A percentile compares a stretch with the other conserved stretches of the same genome.
Evolutionary conservation across 768 basidiomycete species (phyloP).

Genomic region (Kwoniella sp.): DNA sequence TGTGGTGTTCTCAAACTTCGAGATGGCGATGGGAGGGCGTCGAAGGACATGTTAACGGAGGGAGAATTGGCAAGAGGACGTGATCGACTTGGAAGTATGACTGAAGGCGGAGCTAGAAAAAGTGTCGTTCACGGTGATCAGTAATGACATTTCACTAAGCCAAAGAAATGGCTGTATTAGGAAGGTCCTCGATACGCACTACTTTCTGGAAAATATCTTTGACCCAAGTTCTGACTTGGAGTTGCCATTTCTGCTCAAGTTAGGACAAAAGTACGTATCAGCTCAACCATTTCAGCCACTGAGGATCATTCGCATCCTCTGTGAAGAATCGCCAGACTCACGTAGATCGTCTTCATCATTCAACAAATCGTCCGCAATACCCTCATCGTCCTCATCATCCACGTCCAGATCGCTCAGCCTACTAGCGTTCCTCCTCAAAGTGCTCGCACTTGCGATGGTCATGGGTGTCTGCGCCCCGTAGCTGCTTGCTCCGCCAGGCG

Average conservation of each 20-base stretch:
- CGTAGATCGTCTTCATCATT: slow-evolving; percentile 30
- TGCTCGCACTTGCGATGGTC: slow-evolving; percentile 7
- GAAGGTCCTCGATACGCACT: slow-evolving; percentile 11
- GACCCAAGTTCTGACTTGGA: slow-evolving; percentile 2
- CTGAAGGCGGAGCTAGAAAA: slow-evolving; percentile 30
- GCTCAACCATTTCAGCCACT: too few relatives aligned
- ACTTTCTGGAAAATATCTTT: slow-evolving; percentile 12
- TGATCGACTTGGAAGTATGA: slow-evolving; percentile 27
- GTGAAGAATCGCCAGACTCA: slow-evolving; percentile 3
- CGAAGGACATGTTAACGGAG: slow-evolving; percentile 19
- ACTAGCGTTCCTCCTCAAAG: slow-evolving; percentile 2
- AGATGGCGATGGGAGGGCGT: slow-evolving; percentile 32
- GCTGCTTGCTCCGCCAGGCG: slow-evolving; percentile 8
- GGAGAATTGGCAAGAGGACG: slow-evolving; percentile 30
- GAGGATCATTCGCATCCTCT: too few relatives aligned
- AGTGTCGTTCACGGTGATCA: too few relatives aligned
- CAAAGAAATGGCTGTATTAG: background rate
- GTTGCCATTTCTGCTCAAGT: background rate
- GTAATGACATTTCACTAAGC: background rate
- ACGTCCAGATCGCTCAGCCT: slow-evolving; percentile 31
- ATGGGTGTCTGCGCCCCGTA: slow-evolving; percentile 10
- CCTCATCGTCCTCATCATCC: slow-evolving; percentile 31
- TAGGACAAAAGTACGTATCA: background rate
- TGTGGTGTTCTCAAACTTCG: slow-evolving; percentile 1
- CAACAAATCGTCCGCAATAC: slow-evolving; percentile 21